Evolutionary conservation across 2,329 filamentous ascomycete species (phyloP).

Genomic region (Diaporthe amygdali): DNA sequence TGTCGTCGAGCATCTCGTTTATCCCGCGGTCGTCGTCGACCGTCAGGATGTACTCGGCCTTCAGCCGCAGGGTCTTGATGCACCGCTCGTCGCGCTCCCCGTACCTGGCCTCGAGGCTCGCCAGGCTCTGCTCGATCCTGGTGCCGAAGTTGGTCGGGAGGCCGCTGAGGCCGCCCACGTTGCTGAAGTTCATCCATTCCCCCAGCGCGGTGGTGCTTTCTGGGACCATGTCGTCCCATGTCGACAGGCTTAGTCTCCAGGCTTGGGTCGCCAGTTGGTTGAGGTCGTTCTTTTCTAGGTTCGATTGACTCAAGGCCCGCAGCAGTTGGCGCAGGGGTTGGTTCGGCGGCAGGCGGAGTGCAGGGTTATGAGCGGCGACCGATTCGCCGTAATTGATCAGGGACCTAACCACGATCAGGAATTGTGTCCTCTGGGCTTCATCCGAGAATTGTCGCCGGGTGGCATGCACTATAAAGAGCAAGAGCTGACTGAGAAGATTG

Average conservation of each 20-base stretch:
- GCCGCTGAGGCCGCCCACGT: not conserved
- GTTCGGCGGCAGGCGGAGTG: not conserved
- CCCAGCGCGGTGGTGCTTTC: not conserved
- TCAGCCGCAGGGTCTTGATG: not conserved
- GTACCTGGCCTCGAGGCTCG: not conserved
- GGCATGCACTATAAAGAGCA: constrained; percentile 13
- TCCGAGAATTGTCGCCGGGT: not conserved
- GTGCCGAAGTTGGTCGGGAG: not conserved
- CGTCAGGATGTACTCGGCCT: not conserved
- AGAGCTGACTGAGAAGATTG: constrained; percentile 11
- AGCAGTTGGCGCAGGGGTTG: constrained; percentile 11
- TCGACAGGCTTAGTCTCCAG: constrained; percentile 12
- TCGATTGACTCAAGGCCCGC: not conserved
- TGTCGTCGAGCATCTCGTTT: not conserved
- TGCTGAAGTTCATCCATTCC: constrained; percentile 2
- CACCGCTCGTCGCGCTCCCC: not conserved
- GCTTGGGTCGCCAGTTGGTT: not conserved
- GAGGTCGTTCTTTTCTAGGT: not conserved
- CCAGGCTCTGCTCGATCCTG: not conserved
- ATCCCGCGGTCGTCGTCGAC: not conserved
- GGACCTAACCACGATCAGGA: constrained; percentile 8
- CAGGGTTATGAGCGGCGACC: not conserved
- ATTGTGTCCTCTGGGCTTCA: not conserved
- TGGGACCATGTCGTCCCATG: constrained; percentile 7
- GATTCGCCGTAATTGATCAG: constrained; percentile 9